These are phyloP conservation scores for Talaromyces sp. DNA, from an alignment of 2,329 filamentous ascomycete species.

Conservation along the genomic window DNA sequence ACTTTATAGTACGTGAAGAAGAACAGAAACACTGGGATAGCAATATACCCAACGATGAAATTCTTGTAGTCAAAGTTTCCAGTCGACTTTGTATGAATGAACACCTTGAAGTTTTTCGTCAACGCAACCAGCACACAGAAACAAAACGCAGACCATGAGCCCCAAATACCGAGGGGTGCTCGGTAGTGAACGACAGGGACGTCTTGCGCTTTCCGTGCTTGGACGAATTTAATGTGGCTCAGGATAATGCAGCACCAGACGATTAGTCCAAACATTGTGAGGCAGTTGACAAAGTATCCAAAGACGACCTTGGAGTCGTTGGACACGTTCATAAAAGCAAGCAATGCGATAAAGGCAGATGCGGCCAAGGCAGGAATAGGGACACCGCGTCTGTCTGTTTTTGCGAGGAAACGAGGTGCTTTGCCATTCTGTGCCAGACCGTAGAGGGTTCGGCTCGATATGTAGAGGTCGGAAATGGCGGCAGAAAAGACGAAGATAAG, in stretches of 20 bases:
- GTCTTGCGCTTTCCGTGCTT: constrained; percentile 57
- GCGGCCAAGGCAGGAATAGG: constrained; percentile 61
- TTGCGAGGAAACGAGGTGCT: constrained; percentile 66
- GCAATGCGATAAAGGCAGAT: constrained; percentile 58
- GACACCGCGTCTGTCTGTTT: constrained; percentile 65
- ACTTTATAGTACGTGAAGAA: constrained; percentile 66
- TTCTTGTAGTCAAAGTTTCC: constrained; percentile 65
- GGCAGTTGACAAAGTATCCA: constrained; percentile 61
- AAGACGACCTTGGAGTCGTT: constrained; percentile 56
- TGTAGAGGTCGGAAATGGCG: constrained; percentile 71
- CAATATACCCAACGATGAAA: constrained; percentile 71
- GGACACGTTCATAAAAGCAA: constrained; percentile 63
- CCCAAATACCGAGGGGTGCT: constrained; percentile 65
- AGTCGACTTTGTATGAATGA: constrained; percentile 41
- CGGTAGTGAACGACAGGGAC: constrained; percentile 59
- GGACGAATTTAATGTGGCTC: constrained; percentile 62
- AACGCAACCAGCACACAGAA: constrained; percentile 69
- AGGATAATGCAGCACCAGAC: constrained; percentile 66
- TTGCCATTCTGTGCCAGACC: constrained; percentile 66
- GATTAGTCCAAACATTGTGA: constrained; percentile 60
- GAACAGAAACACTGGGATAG: constrained; percentile 67
- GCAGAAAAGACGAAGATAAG: constrained; percentile 72
- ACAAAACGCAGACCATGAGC: constrained; percentile 62
- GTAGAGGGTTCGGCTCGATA: constrained; percentile 68
- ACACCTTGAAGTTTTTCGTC: constrained; percentile 76